A percentile compares a stretch with the other conserved stretches of the same genome.
Conservation (phyloP, 345 rosid species). For the Moricandia moricandioides region DNA sequence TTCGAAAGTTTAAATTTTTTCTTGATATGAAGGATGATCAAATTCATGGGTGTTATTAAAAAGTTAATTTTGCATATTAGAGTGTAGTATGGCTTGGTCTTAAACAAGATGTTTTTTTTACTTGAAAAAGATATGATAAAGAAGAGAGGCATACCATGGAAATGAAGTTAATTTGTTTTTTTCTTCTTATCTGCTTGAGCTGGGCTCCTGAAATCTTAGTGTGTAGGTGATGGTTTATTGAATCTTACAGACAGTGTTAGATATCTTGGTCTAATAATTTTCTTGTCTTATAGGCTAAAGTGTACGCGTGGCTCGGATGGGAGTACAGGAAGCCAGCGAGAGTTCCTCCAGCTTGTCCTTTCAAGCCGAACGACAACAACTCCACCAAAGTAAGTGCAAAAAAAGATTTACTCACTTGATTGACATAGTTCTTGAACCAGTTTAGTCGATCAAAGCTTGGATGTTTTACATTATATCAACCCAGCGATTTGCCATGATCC, state of each 20-base stretch:
- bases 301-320: conserved; percentile 82
- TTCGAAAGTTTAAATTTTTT: background rate
- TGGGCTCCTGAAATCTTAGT: background rate
- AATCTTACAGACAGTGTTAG: background rate
- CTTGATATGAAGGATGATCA: background rate
- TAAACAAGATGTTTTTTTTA: background rate
- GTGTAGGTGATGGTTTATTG: background rate
- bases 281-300: conserved; percentile 47
- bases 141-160: too few relatives aligned
- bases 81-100: background rate
- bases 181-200: conserved; percentile 1
- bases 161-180: background rate
- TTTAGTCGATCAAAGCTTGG: background rate
- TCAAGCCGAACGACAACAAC: conserved; percentile 48
- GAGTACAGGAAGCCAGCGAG: conserved; percentile 90
- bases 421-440: background rate
- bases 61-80: background rate
- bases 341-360: conserved; percentile 84
- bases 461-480: background rate
- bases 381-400: conserved; percentile 47
- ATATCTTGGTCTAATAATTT: background rate
- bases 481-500: background rate
- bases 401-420: background rate
- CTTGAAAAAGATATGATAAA: background rate
- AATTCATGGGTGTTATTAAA: background rate